These are phyloP conservation scores for Trifolium repens DNA, from an alignment of 306 rosid genomes.

Conservation along the genomic window DNA sequence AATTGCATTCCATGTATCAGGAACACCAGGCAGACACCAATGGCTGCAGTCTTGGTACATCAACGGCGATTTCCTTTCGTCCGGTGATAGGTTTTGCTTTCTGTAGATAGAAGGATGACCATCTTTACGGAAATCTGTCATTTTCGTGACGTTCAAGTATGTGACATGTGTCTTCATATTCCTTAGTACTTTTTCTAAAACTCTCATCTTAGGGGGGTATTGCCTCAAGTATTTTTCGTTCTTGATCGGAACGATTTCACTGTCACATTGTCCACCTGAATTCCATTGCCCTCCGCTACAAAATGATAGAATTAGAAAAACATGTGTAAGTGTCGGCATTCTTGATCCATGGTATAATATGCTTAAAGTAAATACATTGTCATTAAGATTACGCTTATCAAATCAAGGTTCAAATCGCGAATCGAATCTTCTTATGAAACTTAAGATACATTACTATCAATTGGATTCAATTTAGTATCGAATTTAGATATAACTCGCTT, in stretches of 20 bases:
- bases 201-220: conserved; percentile 74
- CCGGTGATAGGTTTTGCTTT: conserved; percentile 56
- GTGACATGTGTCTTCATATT: conserved; percentile 81
- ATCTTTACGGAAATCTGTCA: conserved; percentile 91
- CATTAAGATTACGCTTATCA: too few relatives aligned
- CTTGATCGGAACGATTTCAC: conserved; percentile 72
- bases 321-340: conserved; percentile 7
- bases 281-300: conserved; percentile 97
- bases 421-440: background rate
- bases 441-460: too few relatives aligned
- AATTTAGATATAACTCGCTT: background rate
- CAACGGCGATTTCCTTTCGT: conserved; percentile 65
- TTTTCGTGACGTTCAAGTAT: conserved; percentile 74
- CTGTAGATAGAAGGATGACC: conserved; percentile 92
- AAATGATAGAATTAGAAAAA: conserved; percentile 28
- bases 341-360: background rate
- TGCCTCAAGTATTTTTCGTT: conserved; percentile 69
- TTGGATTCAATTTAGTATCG: background rate
- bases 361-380: background rate
- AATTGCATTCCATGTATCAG: conserved; percentile 90
- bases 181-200: conserved; percentile 72
- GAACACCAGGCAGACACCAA: conserved; percentile 98
- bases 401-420: background rate
- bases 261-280: conserved; percentile 84
- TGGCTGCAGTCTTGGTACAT: conserved; percentile 89